A percentile compares a stretch with the other conserved stretches of the same genome.
phyloP scores from a whole-genome alignment of 2,329 filamentous ascomycete genomes.

The Diplodia sapinea region DNA sequence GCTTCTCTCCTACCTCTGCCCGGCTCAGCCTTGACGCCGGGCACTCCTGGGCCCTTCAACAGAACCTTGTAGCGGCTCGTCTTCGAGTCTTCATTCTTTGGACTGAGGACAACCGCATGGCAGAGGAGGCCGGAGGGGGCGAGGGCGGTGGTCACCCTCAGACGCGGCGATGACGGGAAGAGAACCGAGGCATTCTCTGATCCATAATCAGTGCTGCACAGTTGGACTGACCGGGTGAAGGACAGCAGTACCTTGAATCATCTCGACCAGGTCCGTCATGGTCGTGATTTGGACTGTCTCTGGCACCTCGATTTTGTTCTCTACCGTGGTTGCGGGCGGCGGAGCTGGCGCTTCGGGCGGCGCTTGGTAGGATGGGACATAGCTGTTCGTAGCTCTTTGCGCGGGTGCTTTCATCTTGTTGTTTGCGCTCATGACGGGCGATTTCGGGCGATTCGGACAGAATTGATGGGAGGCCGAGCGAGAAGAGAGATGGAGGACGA shows the following conservation, averaged over 20 bases:
- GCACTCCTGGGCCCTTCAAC: slow-evolving; percentile 25
- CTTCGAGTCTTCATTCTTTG: slow-evolving; percentile 30
- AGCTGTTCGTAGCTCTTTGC: slow-evolving; percentile 5
- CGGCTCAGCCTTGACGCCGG: slow-evolving; percentile 5
- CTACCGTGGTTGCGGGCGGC: slow-evolving; percentile 22
- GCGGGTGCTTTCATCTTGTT: slow-evolving; percentile 10
- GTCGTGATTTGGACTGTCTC: slow-evolving; percentile 24
- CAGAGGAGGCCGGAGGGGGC: slow-evolving; percentile 22
- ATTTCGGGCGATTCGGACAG: background rate
- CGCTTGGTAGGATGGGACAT: slow-evolving; percentile 21
- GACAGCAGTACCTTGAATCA: slow-evolving; percentile 22
- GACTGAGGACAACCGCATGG: slow-evolving; percentile 27
- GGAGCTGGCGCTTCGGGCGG: slow-evolving; percentile 17
- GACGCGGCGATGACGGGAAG: slow-evolving; percentile 18
- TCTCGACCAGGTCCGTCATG: slow-evolving; percentile 23
- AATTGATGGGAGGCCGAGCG: background rate
- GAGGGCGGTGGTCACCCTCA: slow-evolving; percentile 27
- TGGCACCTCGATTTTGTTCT: slow-evolving; percentile 31
- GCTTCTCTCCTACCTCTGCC: slow-evolving; percentile 22
- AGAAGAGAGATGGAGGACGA: background rate
- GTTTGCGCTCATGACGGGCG: slow-evolving; percentile 16
- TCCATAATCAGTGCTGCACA: background rate
- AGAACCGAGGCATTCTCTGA: slow-evolving; percentile 30
- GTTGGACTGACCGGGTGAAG: too few relatives aligned
- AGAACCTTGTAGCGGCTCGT: slow-evolving; percentile 28